Evolutionary conservation across 306 rosid species (phyloP), one percentile per base, ranked within the genome.

Genomic region (Rosa multiflora): DNA sequence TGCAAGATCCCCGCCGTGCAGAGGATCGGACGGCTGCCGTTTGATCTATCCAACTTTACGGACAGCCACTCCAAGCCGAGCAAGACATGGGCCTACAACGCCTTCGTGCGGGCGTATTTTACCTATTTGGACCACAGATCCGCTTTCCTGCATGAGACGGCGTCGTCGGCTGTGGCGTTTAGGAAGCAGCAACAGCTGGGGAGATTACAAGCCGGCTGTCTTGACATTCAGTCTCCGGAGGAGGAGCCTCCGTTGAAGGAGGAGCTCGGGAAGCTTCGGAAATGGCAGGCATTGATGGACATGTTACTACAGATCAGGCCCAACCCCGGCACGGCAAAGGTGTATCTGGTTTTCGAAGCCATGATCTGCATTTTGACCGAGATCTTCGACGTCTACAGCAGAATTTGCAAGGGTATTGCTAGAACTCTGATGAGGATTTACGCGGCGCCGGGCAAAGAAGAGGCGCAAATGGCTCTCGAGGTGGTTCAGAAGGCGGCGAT

Each of bases 351-450:
- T 21, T 82, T 88, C 18, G 99, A 94, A 46, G 99, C 99, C 0
- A 94, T 94, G 99, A 94, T 87, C 47, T 89, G 93, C 67, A 77
- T 92, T 4, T 49, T 91, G 8, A 85, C 87, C 1, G 99, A 94
- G 83, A 79, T 88, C 29, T 92, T 83, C 21, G 90, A 91, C 29
- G 80, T 89, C 20, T 88, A 94, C 72, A 83, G 91, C 71, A 85
- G 83, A 39, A 82, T 91, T 4, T 91, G 92, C 80, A 83, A 82
- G 53, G 90, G 74, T 71, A 87, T 92, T 13, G 93, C 90, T 4
- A 23, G 53, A 15, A 86, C 76, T 26, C 42, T 94, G 52, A 3
- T 90, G 75, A 86, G 87, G 76, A 89, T 91, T 2, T 83, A 87
- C 67, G 83, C 80, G 4, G 32, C 79, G 0, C 90, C 89, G 0